Evolutionary conservation across 1,284 basidiomycete species (phyloP).

Genomic region (Ganoderma multipileum): DNA sequence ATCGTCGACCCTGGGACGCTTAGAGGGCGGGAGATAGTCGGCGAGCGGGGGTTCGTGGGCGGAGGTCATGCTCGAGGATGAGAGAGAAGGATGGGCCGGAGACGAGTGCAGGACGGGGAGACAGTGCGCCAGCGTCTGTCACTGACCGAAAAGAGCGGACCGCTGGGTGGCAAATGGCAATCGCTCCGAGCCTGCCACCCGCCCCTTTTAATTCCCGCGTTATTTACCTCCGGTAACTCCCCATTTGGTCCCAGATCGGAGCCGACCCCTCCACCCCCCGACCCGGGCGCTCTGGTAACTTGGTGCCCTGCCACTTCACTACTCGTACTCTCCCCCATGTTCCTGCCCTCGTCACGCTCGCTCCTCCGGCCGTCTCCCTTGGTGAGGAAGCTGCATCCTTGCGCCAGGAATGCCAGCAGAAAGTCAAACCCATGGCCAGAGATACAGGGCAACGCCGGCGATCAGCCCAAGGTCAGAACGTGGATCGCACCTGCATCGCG

Average conservation of each 20-base stretch:
- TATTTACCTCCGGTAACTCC: conserved; percentile 23
- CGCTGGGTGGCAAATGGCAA: conserved; percentile 14
- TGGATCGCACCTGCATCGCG: conserved; percentile 36
- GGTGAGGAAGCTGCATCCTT: not conserved
- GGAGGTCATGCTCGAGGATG: conserved; percentile 25
- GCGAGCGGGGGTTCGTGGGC: conserved; percentile 31
- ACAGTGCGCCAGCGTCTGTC: conserved; percentile 24
- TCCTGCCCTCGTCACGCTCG: conserved; percentile 12
- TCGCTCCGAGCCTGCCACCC: conserved; percentile 15
- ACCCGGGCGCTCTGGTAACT: conserved; percentile 13
- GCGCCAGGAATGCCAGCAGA: conserved; percentile 24
- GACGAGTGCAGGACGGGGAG: conserved; percentile 24
- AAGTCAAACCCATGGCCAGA: conserved; percentile 32
- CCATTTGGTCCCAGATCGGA: conserved; percentile 23
- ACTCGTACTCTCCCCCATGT: conserved; percentile 17
- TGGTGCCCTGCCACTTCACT: not conserved
- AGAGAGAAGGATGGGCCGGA: conserved; percentile 23
- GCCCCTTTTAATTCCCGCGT: conserved; percentile 14
- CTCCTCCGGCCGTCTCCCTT: not conserved
- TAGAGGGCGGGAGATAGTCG: conserved; percentile 36
- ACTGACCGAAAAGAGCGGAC: conserved; percentile 37
- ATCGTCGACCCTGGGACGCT: conserved; percentile 32
- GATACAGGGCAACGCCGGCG: conserved; percentile 13
- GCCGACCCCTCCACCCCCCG: conserved; percentile 21
- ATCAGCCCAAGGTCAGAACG: conserved; percentile 19